phyloP scores from a whole-genome alignment of 768 basidiomycete species.

The Boletus reticulatus region DNA sequence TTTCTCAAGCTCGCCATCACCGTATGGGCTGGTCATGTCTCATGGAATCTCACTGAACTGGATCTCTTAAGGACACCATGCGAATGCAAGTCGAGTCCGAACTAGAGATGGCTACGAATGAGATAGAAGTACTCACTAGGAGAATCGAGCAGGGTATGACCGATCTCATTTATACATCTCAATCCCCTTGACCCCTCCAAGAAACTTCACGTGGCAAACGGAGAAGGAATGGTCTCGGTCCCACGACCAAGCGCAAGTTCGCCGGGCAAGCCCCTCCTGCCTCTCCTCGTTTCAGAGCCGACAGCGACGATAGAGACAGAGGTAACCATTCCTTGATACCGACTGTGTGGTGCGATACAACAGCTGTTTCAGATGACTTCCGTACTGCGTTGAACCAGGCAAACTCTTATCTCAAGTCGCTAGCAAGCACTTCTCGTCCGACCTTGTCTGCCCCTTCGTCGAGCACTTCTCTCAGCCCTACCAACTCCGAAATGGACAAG shows the following conservation, averaged over 20 bases:
- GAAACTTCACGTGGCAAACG: conserved; percentile 31
- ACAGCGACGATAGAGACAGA: conserved; percentile 36
- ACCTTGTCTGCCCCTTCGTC: conserved; percentile 35
- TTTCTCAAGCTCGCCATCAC: conserved; percentile 67
- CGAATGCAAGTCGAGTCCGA: conserved; percentile 74
- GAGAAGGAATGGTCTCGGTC: conserved; percentile 28
- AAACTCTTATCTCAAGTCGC: conserved; percentile 51
- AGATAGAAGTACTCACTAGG: conserved; percentile 62
- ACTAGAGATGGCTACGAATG: conserved; percentile 68
- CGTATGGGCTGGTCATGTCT: conserved; percentile 31
- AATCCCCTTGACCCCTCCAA: conserved; percentile 1
- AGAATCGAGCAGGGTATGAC: conserved; percentile 47
- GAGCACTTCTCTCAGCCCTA: conserved; percentile 34
- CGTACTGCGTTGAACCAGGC: conserved; percentile 70
- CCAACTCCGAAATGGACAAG: conserved; percentile 45
- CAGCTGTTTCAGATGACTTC: conserved; percentile 57
- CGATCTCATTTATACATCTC: background rate
- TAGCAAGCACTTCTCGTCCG: conserved; percentile 45
- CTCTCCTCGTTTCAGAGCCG: conserved; percentile 28
- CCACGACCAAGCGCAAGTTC: conserved; percentile 30
- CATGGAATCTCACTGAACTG: conserved; percentile 8
- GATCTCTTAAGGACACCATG: conserved; percentile 50
- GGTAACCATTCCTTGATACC: conserved; percentile 18
- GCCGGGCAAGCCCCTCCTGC: conserved; percentile 33
- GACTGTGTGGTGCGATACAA: conserved; percentile 3